Evolutionary conservation across 75 land plant species (phyloP), one percentile per base, ranked within the genome.

Genomic region (Picea glauca): DNA sequence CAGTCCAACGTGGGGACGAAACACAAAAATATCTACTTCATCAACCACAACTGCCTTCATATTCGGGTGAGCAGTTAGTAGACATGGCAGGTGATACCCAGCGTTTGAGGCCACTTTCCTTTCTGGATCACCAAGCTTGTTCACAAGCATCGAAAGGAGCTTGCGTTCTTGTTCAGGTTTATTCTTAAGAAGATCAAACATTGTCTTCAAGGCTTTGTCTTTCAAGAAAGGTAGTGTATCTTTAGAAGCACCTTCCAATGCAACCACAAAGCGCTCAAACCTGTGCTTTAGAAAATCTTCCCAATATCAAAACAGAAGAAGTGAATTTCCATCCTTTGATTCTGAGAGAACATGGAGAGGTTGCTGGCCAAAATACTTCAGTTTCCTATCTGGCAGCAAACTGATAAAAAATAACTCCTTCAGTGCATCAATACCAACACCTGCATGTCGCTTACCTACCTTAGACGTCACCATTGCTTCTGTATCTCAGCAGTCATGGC

Each of bases 111-210:
- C 99, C 62, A 85, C 83, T 77, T 91, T 94, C 50, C 89, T 83
- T 80, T 88, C 94, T 61, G 99, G 99, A 89, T 98, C 99, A n/a
- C 99, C 99, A 43, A 98, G 88, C 99, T 96, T 98, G 83, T 98
- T 98, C 13, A 98, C 98, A 60, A 98, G 82, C 4, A 92, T 79
- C 58, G 92, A 83, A 58, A 98, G 93, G 30, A 98, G 82, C 59
- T 86, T 81, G 12, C 92, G 90, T 79, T 93, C 99, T 84, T 91
- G 98, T 77, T 98, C 99, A 79, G 99, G 86, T 83, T 98, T 98
- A 26, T 87, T 82, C 80, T 79, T 91, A 74, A 98, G 83, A 58
- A 98, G 89, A 5, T 78, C 70, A 79, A 82, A 94, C 13, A 97
- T 85, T 18, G 86, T 87, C 99, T 97, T 98, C 76, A 94, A 35